phyloP scores from a whole-genome alignment of 768 basidiomycete species.

The Tulasnella sp. region DNA sequence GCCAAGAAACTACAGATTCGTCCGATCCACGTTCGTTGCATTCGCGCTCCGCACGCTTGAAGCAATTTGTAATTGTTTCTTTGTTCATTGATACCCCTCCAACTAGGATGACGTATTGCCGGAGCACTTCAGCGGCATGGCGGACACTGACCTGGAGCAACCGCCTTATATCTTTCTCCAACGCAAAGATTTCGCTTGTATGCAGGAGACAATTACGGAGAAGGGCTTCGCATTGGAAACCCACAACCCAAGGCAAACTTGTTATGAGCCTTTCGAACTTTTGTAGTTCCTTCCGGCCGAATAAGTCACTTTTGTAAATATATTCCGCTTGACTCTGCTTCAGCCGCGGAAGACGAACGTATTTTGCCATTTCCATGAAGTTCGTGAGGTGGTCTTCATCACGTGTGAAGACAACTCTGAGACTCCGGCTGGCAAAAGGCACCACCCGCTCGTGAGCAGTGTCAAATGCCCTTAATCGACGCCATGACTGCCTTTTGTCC shows the following conservation, averaged over 20 bases:
- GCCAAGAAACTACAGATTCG: neutral
- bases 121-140: slow-evolving; percentile 27
- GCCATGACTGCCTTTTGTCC: slow-evolving; percentile 38
- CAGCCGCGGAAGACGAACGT: slow-evolving; percentile 25
- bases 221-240: slow-evolving; percentile 65
- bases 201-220: slow-evolving; percentile 50
- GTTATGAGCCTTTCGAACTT: slow-evolving; percentile 34
- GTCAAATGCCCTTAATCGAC: slow-evolving; percentile 46
- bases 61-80: slow-evolving; percentile 35
- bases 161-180: slow-evolving; percentile 18
- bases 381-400: slow-evolving; percentile 37
- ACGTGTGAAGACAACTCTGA: slow-evolving; percentile 47
- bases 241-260: slow-evolving; percentile 47
- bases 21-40: neutral
- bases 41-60: slow-evolving; percentile 28
- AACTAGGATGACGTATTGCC: neutral
- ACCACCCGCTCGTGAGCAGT: slow-evolving; percentile 46
- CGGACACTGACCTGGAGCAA: slow-evolving; percentile 34
- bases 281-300: slow-evolving; percentile 35
- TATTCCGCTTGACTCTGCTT: slow-evolving; percentile 33
- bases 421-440: slow-evolving; percentile 37
- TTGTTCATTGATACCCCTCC: slow-evolving; percentile 6
- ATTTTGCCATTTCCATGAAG: slow-evolving; percentile 38
- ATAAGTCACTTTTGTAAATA: slow-evolving; percentile 37
- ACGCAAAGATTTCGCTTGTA: slow-evolving; percentile 38